Evolutionary conservation across 345 rosid species (phyloP).

Genomic region (Pistacia atlantica): DNA sequence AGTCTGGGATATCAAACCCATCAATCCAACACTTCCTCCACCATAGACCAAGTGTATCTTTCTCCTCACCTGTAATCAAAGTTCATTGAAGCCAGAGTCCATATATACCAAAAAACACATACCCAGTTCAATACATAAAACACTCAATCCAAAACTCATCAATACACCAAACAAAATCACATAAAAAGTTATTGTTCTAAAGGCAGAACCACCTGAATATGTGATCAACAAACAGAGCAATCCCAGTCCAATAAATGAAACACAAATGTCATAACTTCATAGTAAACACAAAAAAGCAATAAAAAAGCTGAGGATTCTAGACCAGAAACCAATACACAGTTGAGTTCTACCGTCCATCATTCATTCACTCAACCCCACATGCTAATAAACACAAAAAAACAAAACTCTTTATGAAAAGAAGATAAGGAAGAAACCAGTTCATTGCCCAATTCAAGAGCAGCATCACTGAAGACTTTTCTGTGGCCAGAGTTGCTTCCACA

Average conservation of each 20-base stretch:
- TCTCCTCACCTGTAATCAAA: constrained; percentile 69
- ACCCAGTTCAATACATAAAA: neutral
- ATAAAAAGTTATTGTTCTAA: neutral
- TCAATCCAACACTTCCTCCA: constrained; percentile 96
- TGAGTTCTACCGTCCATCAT: too few relatives aligned
- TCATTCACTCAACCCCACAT: neutral
- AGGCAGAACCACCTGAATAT: constrained; percentile 5
- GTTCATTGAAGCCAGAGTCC: neutral
- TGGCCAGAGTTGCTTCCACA: constrained; percentile 94
- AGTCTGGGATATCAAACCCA: constrained; percentile 90
- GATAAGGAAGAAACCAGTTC: constrained; percentile 68
- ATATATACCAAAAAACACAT: constrained; percentile 11
- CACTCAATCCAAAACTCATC: constrained; percentile 8
- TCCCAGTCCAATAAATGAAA: constrained; percentile 16
- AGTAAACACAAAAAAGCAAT: constrained; percentile 6
- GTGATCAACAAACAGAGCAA: constrained; percentile 14
- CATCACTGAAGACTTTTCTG: constrained; percentile 81
- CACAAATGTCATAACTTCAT: constrained; percentile 12
- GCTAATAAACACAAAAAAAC: neutral
- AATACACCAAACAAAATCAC: neutral
- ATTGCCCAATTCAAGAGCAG: constrained; percentile 89
- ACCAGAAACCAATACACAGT: neutral
- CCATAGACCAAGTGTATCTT: constrained; percentile 92
- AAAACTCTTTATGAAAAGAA: constrained; percentile 13
- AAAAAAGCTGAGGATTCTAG: constrained; percentile 2